phyloP scores from a whole-genome alignment of 148 eudicot genomes.

The Suaeda aralocaspica region DNA sequence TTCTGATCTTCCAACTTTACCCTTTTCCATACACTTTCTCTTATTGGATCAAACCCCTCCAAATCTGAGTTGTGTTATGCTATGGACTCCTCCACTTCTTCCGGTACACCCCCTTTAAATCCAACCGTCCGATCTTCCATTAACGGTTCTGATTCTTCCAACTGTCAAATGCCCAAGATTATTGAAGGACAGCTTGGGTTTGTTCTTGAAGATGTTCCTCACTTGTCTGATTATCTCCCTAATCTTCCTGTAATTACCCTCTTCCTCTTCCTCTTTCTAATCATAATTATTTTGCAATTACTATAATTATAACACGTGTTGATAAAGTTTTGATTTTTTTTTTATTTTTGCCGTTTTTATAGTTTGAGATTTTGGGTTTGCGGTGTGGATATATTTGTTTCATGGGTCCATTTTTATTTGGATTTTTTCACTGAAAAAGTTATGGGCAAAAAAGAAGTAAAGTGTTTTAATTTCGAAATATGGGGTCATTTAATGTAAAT shows the following conservation, averaged over 20 bases:
- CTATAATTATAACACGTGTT: too few relatives aligned
- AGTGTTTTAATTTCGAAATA: not conserved
- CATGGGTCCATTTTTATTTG: not conserved
- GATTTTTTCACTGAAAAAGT: not conserved
- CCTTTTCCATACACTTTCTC: not conserved
- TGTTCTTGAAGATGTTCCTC: constrained; percentile 47
- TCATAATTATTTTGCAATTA: not conserved
- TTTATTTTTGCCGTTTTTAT: not conserved
- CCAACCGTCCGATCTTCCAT: constrained; percentile 12
- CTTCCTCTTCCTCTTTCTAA: not conserved
- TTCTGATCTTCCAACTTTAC: not conserved
- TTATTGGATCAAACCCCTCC: not conserved
- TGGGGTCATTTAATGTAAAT: not conserved
- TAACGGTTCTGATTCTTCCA: constrained; percentile 6
- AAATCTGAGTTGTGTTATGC: not conserved
- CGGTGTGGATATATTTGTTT: not conserved
- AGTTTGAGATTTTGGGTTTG: not conserved
- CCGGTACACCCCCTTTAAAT: constrained; percentile 1
- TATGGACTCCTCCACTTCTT: constrained; percentile 4
- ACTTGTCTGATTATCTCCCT: constrained; percentile 31
- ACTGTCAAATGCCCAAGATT: constrained; percentile 6
- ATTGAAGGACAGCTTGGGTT: constrained; percentile 27
- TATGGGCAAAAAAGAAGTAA: not conserved
- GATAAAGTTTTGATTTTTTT: not conserved
- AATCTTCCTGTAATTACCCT: constrained; percentile 26